phyloP scores from a whole-genome alignment of 805 yeast genomes.

The Wickerhamiella shivajii region DNA sequence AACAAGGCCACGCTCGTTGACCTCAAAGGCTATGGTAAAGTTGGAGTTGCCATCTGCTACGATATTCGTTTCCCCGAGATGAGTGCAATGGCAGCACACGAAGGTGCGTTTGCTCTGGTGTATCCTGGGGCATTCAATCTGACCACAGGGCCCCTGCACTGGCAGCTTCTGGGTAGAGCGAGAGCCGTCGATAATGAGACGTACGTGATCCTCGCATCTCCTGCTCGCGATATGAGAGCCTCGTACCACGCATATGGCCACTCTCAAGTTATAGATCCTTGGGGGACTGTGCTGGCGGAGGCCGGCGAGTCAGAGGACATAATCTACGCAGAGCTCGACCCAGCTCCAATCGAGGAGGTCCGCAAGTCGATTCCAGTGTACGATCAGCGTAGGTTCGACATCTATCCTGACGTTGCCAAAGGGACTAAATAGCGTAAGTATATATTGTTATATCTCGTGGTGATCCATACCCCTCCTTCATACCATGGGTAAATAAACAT shows the following conservation, averaged over 20 bases:
- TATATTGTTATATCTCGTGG: too few species aligned
- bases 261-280: conserved; percentile 72
- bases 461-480: too few species aligned
- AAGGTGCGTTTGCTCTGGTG: conserved; percentile 66
- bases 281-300: conserved; percentile 66
- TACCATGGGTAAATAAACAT: too few species aligned
- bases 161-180: conserved; percentile 66
- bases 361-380: conserved; percentile 58
- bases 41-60: conserved; percentile 82
- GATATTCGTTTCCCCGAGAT: conserved; percentile 88
- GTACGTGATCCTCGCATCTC: conserved; percentile 59
- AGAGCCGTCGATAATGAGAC: conserved; percentile 84
- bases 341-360: conserved; percentile 38
- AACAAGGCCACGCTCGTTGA: conserved; percentile 65
- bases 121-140: conserved; percentile 90
- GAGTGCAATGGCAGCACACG: conserved; percentile 47
- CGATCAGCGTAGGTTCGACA: conserved; percentile 56
- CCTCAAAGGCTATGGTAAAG: conserved; percentile 46
- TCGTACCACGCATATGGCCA: conserved; percentile 81
- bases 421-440: conserved; percentile 1
- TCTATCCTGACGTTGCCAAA: conserved; percentile 33
- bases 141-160: conserved; percentile 85
- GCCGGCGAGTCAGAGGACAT: conserved; percentile 71
- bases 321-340: conserved; percentile 59
- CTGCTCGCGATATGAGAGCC: conserved; percentile 66